Base-by-base conservation (phyloP, 2,329 filamentous ascomycete genomes). In the Tolypocladium sp. region DNA sequence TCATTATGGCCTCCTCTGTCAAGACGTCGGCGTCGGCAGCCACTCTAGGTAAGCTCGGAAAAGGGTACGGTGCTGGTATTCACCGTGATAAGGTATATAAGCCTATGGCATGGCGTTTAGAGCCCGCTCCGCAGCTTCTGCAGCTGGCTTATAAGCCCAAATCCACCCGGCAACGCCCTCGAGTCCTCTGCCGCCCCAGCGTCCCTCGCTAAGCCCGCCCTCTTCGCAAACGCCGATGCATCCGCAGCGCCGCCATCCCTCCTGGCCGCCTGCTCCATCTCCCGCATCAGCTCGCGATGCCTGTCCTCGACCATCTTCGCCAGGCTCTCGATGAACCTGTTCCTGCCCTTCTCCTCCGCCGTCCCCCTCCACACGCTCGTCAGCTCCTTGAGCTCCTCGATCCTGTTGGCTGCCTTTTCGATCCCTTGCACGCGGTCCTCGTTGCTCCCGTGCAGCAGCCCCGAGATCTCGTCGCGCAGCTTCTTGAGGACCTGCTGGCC, bases 331-430 rank as follows among this genome's bases (percentile, higher is more conserved):
- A 99, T 87, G 70, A 97, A 92, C 67, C 85, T 89, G 12, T 77
- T 76, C 57, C 94, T 80, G 7, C 91, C 91, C 74, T 90, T 95
- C 72, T 97, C 94, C 75, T 99, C 94, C 0, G 90, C 89, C 2
- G 94, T 97, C n/a, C 92, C 92, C 71, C 89, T 93, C 92, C 94
- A 99, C 27, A 99, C 86, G n/a, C 76, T 76, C 4, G 86, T 85
- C 63, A 97, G 75, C 62, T 86, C 82, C 68, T 91, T 87, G 59
- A 97, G 79, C 69, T 90, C 85, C 68, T 91, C 87, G 17, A 97
- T 86, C 52, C 90, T 80, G 58, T 81, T 80, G 15, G 83, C 83
- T 0, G 94, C 94, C 59, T 86, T 86, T 63, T 90, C 87, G 10
- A 94, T 79, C 20, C 90, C 90, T 52, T 81, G 79, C 15, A 87